These are phyloP conservation scores for Huiozyma naganishii DNA, from an alignment of 805 yeast species.

Conservation along the genomic window DNA sequence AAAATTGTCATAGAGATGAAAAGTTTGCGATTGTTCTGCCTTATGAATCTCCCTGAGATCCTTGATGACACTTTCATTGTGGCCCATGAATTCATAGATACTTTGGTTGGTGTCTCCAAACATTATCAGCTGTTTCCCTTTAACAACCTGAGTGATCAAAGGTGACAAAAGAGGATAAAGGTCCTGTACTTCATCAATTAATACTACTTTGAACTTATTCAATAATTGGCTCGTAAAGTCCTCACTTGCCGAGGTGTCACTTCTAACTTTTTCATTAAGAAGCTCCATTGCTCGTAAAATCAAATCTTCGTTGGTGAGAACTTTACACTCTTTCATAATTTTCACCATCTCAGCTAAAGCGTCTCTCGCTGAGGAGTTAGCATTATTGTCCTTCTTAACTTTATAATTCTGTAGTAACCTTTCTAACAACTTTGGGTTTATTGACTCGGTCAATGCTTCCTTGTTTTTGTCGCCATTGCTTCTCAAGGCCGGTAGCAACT, in stretches of 20 bases:
- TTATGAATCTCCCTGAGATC: conserved; percentile 13
- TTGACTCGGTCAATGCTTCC: neutral
- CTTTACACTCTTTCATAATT: conserved; percentile 28
- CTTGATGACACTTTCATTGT: conserved; percentile 29
- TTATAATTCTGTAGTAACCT: conserved; percentile 13
- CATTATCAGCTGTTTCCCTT: conserved; percentile 43
- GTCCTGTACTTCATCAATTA: conserved; percentile 72
- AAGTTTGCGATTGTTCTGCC: conserved; percentile 12
- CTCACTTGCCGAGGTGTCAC: neutral
- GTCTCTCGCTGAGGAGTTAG: neutral
- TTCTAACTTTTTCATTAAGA: conserved; percentile 1
- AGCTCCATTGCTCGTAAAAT: conserved; percentile 15
- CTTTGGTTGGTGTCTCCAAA: conserved; percentile 69
- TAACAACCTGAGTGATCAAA: conserved; percentile 32
- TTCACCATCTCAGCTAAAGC: neutral
- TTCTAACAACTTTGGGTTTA: conserved; percentile 12
- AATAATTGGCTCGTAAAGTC: conserved; percentile 5
- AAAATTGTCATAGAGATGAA: conserved; percentile 41
- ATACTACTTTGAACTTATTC: conserved; percentile 29
- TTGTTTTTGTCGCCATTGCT: conserved; percentile 7
- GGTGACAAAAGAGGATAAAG: conserved; percentile 41
- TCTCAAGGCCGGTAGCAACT: conserved; percentile 22
- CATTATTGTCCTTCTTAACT: neutral
- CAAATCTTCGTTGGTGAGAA: conserved; percentile 25
- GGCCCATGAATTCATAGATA: conserved; percentile 56